phyloP scores from a whole-genome alignment of 345 rosid species.

The Arabis hirsuta region DNA sequence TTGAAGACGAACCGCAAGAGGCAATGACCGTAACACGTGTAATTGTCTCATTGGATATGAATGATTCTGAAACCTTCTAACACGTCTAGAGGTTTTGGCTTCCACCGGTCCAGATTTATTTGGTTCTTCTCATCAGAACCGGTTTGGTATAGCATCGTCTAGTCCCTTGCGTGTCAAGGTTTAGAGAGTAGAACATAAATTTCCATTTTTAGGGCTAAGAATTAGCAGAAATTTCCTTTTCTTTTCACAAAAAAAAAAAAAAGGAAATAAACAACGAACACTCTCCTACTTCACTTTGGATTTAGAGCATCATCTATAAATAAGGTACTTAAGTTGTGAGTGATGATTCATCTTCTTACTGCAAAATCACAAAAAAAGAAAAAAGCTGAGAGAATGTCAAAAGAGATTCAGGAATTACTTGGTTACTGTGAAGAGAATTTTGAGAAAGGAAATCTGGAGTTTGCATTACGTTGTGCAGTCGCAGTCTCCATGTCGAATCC shows the following conservation, averaged over 20 bases:
- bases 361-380: neutral
- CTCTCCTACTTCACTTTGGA: neutral
- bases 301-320: neutral
- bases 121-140: slow-evolving; percentile 1
- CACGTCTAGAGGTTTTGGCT: neutral
- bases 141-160: slow-evolving; percentile 9
- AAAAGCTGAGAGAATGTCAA: slow-evolving; percentile 8
- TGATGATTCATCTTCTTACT: neutral
- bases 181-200: neutral
- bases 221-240: slow-evolving; percentile 2
- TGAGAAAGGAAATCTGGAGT: slow-evolving; percentile 23
- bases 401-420: slow-evolving; percentile 7
- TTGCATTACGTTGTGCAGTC: slow-evolving; percentile 25
- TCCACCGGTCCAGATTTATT: neutral
- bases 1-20: slow-evolving; percentile 13
- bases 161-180: neutral
- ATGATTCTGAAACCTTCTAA: neutral
- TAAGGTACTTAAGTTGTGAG: neutral
- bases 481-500: slow-evolving; percentile 15
- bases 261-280: slow-evolving; percentile 17
- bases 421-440: slow-evolving; percentile 37
- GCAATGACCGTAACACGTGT: slow-evolving; percentile 20
- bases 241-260: neutral
- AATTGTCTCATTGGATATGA: neutral
- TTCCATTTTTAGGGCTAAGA: neutral